A percentile compares a stretch with the other conserved stretches of the same genome.
Evolutionary conservation across 2,329 filamentous ascomycete genomes (phyloP).

Genomic region (Ascochyta pisi): DNA sequence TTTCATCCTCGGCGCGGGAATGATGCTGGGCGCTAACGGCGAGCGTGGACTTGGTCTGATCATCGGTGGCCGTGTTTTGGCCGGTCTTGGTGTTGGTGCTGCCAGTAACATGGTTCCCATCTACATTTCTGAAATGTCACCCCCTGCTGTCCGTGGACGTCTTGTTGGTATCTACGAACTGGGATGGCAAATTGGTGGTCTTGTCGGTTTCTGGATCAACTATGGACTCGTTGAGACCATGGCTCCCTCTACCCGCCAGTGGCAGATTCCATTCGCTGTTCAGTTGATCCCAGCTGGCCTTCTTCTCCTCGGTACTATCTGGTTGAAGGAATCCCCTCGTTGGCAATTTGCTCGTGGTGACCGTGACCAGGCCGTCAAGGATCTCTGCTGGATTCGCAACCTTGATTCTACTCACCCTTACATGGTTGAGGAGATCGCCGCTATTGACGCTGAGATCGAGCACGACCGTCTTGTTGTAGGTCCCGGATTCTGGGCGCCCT

Average conservation of each 20-base stretch:
- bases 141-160: conserved; percentile 64
- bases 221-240: conserved; percentile 55
- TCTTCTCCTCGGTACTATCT: conserved; percentile 55
- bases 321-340: conserved; percentile 54
- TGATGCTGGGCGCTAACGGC: conserved; percentile 67
- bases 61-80: conserved; percentile 62
- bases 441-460: conserved; percentile 74
- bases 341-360: conserved; percentile 54
- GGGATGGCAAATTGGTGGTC: conserved; percentile 56
- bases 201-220: conserved; percentile 48
- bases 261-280: conserved; percentile 63
- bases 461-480: conserved; percentile 69
- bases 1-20: conserved; percentile 71
- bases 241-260: conserved; percentile 52
- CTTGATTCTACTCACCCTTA: conserved; percentile 66
- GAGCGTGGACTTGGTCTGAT: conserved; percentile 60
- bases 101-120: conserved; percentile 65
- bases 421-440: conserved; percentile 74
- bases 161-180: conserved; percentile 59
- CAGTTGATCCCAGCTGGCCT: conserved; percentile 72
- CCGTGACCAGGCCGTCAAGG: conserved; percentile 51
- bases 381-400: conserved; percentile 69
- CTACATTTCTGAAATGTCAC: conserved; percentile 64
- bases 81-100: conserved; percentile 63
- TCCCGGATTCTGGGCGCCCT: conserved; percentile 72